phyloP scores from a whole-genome alignment of 2,329 filamentous ascomycete genomes.

The Talaromyces sp. region DNA sequence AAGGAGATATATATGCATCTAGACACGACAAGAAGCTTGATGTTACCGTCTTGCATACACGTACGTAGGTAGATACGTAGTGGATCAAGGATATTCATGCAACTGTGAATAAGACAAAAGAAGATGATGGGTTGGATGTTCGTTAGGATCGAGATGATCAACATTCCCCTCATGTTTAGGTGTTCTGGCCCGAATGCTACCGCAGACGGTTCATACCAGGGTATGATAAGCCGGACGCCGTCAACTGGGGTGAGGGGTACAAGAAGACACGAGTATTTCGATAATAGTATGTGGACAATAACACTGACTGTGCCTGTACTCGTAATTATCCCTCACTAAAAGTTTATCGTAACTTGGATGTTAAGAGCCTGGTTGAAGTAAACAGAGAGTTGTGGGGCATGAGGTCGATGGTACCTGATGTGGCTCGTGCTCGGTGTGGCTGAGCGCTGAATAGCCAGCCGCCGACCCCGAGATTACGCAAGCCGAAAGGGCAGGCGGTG shows the following conservation, averaged over 20 bases:
- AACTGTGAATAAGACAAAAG: background rate
- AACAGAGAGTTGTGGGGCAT: background rate
- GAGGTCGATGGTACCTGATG: background rate
- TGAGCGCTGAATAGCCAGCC: background rate
- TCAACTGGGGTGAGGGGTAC: background rate
- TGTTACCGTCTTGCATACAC: background rate
- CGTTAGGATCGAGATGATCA: background rate
- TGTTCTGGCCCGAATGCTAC: conserved; percentile 1
- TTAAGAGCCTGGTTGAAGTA: background rate
- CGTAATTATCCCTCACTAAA: no score
- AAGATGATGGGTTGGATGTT: background rate
- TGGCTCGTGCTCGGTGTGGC: background rate
- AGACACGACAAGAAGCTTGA: background rate
- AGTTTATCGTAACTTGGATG: background rate
- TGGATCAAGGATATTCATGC: background rate
- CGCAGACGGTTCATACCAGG: background rate
- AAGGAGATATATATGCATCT: background rate
- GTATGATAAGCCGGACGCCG: background rate
- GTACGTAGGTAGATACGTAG: background rate
- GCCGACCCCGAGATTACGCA: background rate
- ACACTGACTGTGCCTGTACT: background rate
- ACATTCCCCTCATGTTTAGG: background rate
- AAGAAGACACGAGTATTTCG: background rate
- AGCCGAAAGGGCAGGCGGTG: conserved; percentile 1
- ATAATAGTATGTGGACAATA: background rate